These are phyloP conservation scores for Cercospora sesami DNA, from an alignment of 2,329 filamentous ascomycete species.

Conservation along the genomic window DNA sequence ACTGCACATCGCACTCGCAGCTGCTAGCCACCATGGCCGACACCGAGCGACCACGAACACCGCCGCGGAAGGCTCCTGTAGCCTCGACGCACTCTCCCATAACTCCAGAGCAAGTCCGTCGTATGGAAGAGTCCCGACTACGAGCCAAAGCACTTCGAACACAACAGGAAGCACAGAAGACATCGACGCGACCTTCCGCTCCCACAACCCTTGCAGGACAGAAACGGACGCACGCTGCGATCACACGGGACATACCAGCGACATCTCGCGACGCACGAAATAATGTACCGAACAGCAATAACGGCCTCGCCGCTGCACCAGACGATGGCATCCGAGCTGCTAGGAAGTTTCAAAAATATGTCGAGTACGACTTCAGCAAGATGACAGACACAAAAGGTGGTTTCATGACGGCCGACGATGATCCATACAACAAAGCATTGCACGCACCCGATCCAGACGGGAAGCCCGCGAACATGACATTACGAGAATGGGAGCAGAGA, in stretches of 20 bases:
- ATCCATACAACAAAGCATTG: slow-evolving; percentile 81
- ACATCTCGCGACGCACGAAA: slow-evolving; percentile 67
- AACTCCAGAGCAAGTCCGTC: slow-evolving; percentile 62
- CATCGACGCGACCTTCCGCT: slow-evolving; percentile 22
- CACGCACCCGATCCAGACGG: slow-evolving; percentile 55
- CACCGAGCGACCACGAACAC: slow-evolving; percentile 49
- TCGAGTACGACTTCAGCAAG: slow-evolving; percentile 96
- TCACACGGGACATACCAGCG: slow-evolving; percentile 53
- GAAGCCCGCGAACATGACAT: slow-evolving; percentile 83
- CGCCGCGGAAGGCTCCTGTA: slow-evolving; percentile 46
- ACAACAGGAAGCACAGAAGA: slow-evolving; percentile 63
- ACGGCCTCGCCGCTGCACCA: slow-evolving; percentile 39
- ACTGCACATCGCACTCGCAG: neutral
- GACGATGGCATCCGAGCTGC: slow-evolving; percentile 68
- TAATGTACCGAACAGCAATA: slow-evolving; percentile 41
- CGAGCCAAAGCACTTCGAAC: slow-evolving; percentile 84
- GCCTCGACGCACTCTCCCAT: slow-evolving; percentile 48
- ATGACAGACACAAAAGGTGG: slow-evolving; percentile 98
- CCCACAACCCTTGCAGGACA: slow-evolving; percentile 53
- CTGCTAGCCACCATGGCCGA: slow-evolving; percentile 32
- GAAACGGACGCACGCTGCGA: slow-evolving; percentile 70
- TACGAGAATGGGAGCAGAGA: slow-evolving; percentile 86
- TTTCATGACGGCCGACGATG: slow-evolving; percentile 86
- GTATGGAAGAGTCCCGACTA: slow-evolving; percentile 78
- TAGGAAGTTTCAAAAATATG: slow-evolving; percentile 86